Conservation (phyloP, 2,329 filamentous ascomycete species). For the Cladosporium colombiae region DNA sequence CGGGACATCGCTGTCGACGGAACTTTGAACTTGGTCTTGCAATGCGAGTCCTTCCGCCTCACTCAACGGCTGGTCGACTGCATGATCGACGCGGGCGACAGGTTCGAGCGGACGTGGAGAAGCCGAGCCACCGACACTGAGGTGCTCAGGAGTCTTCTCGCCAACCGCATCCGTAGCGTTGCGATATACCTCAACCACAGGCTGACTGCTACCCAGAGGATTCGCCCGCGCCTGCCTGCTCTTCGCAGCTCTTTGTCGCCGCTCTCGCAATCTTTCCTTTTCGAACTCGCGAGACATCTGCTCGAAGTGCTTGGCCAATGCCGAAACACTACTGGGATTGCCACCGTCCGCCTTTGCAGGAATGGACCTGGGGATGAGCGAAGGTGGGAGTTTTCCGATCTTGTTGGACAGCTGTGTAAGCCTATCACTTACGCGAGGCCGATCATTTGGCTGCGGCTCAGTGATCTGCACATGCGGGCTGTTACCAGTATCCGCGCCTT, state of each 20-base stretch:
- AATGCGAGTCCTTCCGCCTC: constrained; percentile 1
- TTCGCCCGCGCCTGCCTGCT: constrained; percentile 77
- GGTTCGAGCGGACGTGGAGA: constrained; percentile 1
- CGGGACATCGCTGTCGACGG: not conserved
- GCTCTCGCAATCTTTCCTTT: constrained; percentile 85
- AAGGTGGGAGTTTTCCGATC: constrained; percentile 56
- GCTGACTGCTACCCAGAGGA: constrained; percentile 88
- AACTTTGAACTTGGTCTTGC: constrained; percentile 12
- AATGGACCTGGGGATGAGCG: constrained; percentile 85
- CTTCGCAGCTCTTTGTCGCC: constrained; percentile 76
- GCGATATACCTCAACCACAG: constrained; percentile 93
- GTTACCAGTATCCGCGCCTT: constrained; percentile 12
- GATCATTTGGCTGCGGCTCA: constrained; percentile 53
- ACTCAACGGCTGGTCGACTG: constrained; percentile 1
- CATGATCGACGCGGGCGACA: constrained; percentile 15
- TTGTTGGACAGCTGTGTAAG: constrained; percentile 53
- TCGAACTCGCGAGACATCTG: constrained; percentile 96
- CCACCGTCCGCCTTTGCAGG: constrained; percentile 61
- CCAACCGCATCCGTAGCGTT: constrained; percentile 86
- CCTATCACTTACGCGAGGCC: constrained; percentile 67
- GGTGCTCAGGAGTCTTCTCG: constrained; percentile 26
- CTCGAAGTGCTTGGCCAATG: constrained; percentile 93
- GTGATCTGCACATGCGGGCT: not conserved
- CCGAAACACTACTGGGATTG: constrained; percentile 71
- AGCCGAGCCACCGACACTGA: constrained; percentile 9